Percentiles rank a stretch among this genome's conserved stretches.
These are phyloP conservation scores for Scalesia atractyloides DNA, from an alignment of 129 eudicot genomes.

Conservation along the genomic window DNA sequence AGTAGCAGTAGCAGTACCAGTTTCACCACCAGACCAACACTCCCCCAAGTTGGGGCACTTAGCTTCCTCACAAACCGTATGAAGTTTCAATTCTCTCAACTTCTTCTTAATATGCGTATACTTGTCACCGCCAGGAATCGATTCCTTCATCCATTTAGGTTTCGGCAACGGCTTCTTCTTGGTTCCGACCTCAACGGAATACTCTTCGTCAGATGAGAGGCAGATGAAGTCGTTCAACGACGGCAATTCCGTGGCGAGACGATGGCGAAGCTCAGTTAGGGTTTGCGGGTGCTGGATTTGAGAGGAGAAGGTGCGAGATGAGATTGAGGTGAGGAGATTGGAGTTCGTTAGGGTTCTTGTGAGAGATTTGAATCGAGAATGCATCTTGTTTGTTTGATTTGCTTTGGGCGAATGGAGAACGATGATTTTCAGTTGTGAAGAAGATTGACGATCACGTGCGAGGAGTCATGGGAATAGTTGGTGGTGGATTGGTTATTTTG, in stretches of 20 bases:
- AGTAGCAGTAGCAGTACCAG: constrained; percentile 98
- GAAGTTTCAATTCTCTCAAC: constrained; percentile 72
- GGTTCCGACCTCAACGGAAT: constrained; percentile 93
- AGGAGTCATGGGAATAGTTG: not conserved
- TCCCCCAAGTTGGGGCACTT: constrained; percentile 96
- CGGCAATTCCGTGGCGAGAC: constrained; percentile 76
- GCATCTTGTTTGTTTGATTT: constrained; percentile 27
- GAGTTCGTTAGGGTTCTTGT: constrained; percentile 44
- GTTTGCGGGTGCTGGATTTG: constrained; percentile 49
- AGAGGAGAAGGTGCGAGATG: constrained; percentile 42
- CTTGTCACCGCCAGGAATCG: constrained; percentile 87
- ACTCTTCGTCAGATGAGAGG: constrained; percentile 46
- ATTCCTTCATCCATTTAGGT: constrained; percentile 97
- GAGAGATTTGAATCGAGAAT: constrained; percentile 40
- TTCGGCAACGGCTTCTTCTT: constrained; percentile 92
- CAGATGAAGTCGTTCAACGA: constrained; percentile 54
- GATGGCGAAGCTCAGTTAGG: constrained; percentile 77
- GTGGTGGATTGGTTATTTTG: constrained; percentile 10
- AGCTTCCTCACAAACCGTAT: constrained; percentile 96
- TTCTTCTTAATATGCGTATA: constrained; percentile 79
- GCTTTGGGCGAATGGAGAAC: not conserved
- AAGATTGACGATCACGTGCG: constrained; percentile 2
- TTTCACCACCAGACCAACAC: constrained; percentile 98
- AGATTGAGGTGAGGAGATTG: constrained; percentile 38
- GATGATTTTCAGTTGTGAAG: constrained; percentile 1